phyloP scores from a whole-genome alignment of 2,329 filamentous ascomycete genomes.

The Pseudogymnoascus verrucosus region DNA sequence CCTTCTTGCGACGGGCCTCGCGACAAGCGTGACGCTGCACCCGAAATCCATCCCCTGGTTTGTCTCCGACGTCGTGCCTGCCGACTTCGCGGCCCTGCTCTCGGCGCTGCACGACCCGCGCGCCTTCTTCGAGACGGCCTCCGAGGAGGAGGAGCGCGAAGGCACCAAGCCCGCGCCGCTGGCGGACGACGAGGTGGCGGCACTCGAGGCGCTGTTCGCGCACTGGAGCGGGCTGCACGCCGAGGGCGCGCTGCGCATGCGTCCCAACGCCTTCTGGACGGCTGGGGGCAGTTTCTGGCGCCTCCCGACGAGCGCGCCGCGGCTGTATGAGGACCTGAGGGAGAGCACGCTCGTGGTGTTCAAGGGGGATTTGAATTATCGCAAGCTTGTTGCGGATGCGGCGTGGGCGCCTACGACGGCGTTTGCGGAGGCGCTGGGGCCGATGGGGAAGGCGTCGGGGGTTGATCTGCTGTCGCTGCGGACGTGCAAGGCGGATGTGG shows the following conservation, averaged over 20 bases:
- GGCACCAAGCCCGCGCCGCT: conserved; percentile 54
- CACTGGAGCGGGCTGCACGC: conserved; percentile 74
- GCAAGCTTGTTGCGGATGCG: conserved; percentile 82
- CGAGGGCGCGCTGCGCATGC: conserved; percentile 74
- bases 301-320: conserved; percentile 59
- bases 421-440: conserved; percentile 77
- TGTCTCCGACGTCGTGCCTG: conserved; percentile 85
- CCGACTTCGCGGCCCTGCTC: conserved; percentile 77
- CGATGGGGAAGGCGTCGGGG: conserved; percentile 72
- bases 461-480: conserved; percentile 78
- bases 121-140: conserved; percentile 67
- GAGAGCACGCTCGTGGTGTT: conserved; percentile 83
- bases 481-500: conserved; percentile 94
- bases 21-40: conserved; percentile 79
- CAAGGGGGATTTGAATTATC: conserved; percentile 95
- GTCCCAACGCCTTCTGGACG: conserved; percentile 90
- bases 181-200: conserved; percentile 55
- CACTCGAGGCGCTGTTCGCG: conserved; percentile 69
- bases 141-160: conserved; percentile 55
- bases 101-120: conserved; percentile 70
- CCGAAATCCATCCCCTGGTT: conserved; percentile 98
- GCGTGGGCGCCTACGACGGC: conserved; percentile 82
- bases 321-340: conserved; percentile 70
- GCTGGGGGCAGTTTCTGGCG: conserved; percentile 82
- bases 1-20: conserved; percentile 73